Evolutionary conservation across 1,139 yeast species (phyloP).

Genomic region (Pichia sp.): DNA sequence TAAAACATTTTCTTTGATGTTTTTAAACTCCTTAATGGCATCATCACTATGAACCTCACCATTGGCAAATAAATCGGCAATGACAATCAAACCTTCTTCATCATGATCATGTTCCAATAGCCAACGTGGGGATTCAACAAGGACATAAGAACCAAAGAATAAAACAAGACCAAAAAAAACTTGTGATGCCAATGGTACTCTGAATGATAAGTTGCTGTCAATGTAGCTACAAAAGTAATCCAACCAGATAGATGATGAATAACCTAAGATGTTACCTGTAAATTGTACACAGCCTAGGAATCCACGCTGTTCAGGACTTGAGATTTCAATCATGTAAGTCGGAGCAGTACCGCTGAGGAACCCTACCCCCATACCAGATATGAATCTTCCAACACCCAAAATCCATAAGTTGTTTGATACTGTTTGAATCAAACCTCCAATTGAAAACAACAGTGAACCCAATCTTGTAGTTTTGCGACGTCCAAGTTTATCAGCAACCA

Average conservation of each 20-base stretch:
- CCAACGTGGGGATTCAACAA: slow-evolving; percentile 91
- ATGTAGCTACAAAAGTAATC: slow-evolving; percentile 74
- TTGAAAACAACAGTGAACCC: slow-evolving; percentile 73
- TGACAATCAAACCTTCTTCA: slow-evolving; percentile 77
- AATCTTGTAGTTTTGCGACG: slow-evolving; percentile 73
- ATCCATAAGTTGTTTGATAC: slow-evolving; percentile 41
- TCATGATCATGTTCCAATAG: slow-evolving; percentile 81
- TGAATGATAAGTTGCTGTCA: slow-evolving; percentile 57
- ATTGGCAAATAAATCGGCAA: slow-evolving; percentile 72
- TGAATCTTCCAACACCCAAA: slow-evolving; percentile 66
- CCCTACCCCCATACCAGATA: slow-evolving; percentile 87
- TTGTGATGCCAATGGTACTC: slow-evolving; percentile 72
- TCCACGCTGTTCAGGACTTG: slow-evolving; percentile 86
- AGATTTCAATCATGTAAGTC: slow-evolving; percentile 84
- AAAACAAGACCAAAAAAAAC: slow-evolving; percentile 66
- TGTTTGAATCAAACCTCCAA: slow-evolving; percentile 78
- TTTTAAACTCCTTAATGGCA: slow-evolving; percentile 66
- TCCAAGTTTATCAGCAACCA: slow-evolving; percentile 69
- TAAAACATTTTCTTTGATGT: slow-evolving; percentile 75
- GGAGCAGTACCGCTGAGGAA: slow-evolving; percentile 92
- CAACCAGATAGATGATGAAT: slow-evolving; percentile 83
- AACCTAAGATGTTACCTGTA: slow-evolving; percentile 86
- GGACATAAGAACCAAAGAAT: slow-evolving; percentile 64
- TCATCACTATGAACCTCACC: slow-evolving; percentile 47
- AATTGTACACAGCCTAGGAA: slow-evolving; percentile 86